Conservation (phyloP, 2,329 filamentous ascomycete genomes). For the Rosellinia necatrix region DNA sequence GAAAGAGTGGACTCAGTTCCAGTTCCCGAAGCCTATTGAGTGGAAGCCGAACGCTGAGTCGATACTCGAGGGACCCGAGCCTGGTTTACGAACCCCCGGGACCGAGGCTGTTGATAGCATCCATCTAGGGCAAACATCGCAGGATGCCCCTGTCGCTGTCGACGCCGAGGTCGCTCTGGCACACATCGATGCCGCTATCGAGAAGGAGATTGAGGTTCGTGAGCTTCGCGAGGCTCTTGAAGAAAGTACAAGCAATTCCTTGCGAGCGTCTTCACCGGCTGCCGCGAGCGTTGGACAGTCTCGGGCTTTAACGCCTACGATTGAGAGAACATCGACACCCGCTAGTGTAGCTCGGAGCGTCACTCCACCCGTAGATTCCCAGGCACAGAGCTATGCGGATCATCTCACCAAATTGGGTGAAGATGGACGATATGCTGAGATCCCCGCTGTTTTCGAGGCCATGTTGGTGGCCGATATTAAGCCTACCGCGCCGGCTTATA, state of each 20-base stretch:
- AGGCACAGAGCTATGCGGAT: slow-evolving; percentile 74
- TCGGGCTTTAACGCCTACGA: slow-evolving; percentile 46
- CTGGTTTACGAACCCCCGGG: slow-evolving; percentile 58
- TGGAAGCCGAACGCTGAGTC: slow-evolving; percentile 73
- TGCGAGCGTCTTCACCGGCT: slow-evolving; percentile 43
- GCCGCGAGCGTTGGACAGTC: slow-evolving; percentile 48
- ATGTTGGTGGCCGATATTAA: slow-evolving; percentile 83
- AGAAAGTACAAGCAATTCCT: slow-evolving; percentile 42
- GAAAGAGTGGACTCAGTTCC: slow-evolving; percentile 88
- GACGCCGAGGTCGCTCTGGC: slow-evolving; percentile 68
- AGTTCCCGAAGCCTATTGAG: slow-evolving; percentile 85
- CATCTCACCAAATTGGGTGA: slow-evolving; percentile 77
- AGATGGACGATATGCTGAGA: slow-evolving; percentile 77
- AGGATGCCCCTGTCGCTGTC: slow-evolving; percentile 46
- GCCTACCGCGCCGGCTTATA: slow-evolving; percentile 87
- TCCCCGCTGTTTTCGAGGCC: slow-evolving; percentile 87
- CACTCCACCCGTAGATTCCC: slow-evolving; percentile 65
- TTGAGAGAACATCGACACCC: slow-evolving; percentile 50
- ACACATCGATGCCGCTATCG: slow-evolving; percentile 83
- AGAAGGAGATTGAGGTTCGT: slow-evolving; percentile 65
- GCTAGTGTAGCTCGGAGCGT: slow-evolving; percentile 58
- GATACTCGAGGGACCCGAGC: slow-evolving; percentile 62
- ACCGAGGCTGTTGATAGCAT: slow-evolving; percentile 43
- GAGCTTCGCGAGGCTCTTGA: slow-evolving; percentile 38
- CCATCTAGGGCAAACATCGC: slow-evolving; percentile 38